Evolutionary conservation across 257 asterid species (phyloP), one percentile per base, ranked within the genome.

Genomic region (Echium plantagineum): DNA sequence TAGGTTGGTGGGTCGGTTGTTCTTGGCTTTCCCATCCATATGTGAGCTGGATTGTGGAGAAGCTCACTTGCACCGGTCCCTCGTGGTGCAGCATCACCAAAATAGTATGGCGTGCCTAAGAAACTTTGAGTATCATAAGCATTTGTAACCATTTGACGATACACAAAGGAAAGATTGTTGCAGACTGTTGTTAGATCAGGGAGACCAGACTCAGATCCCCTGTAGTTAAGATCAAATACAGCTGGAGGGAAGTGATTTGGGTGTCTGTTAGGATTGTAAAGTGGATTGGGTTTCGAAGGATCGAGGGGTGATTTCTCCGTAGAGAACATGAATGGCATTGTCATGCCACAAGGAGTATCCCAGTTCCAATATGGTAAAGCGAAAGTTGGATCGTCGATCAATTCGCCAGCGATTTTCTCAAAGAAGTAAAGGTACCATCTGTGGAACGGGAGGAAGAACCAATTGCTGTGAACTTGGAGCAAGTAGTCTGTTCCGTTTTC

Each of bases 291-390:
- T 8, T 16, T 5, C 22, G 60, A 56, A 56, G 60, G 60, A 9
- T 56, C 60, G n/a, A 56, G 28, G 91, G 3, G 21, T 30, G 15
- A n/a, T 28, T 60, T 86, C 85, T 3, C 95, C 86, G 6, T 84
- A 78, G 1, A 7, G 48, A 0, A 90, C 18, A 59, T 86, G 86
- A 4, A 79, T 58, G 9, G 66, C 15, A 1, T 94, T 95, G 13
- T 86, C 97, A 89, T 89, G 31, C 97, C 97, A 0, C 60, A 81
- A 0, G 90, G 84, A 1, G 82, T 66, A 21, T 89, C 97, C 81
- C 84, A 89, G 67, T 84, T 86, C 97, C 97, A 89, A 26, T 66
- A 89, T 5, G 97, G 95, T 70, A 89, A 77, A 1, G 81, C 76
- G 53, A 89, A 89, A 30, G 77, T 74, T 2, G 95, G 94, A 12